Base-by-base conservation (phyloP, 495 filamentous ascomycete species). In the Podospora pseudopauciseta region DNA sequence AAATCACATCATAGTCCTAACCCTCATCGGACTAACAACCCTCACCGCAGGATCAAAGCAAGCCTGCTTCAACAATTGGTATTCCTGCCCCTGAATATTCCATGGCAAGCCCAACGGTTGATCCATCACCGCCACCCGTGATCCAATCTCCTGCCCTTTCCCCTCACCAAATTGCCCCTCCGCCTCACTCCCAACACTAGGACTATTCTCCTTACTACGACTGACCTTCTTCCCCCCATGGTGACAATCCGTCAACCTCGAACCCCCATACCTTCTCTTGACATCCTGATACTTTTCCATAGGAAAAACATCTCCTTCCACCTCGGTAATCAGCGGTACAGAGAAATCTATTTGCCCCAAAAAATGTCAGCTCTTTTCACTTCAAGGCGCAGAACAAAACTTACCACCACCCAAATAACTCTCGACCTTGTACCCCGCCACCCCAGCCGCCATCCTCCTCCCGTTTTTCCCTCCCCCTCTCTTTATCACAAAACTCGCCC, bases 341-440 rank as follows among this genome's bases (percentile, higher is more conserved):
- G 71, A 69, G 26, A 73, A 73, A 26, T 73, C 71, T 73, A 13
- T 0, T 16, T 0, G 19, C 62, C 68, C 59, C 44, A 56, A 16
- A 55, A 54, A 18, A 20, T 15, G 30, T 65, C 18, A 53, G 11
- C 19, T 27, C n/a, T 28, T 18, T 61, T 61, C 59, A 18, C 26
- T 2, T 16, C 32, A 15, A 30, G 23, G 23, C 23, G 1, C 23
- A 23, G 23, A 30, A 32, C 5, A 32, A 18, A 26, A 68, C 72
- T 68, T 44, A 71, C 70, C 70, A 39, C 72, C 72, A 34, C 63
- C 18, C 11, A 73, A 67, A 70, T 71, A 73, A 3, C 66, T 67
- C 56, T 73, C 72, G 15, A 71, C 69, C 63, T 65, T 71, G 16
- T 70, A 60, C 56, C 27, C 60, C 13, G 61, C 56, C 26, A 73